Base-by-base conservation (phyloP, 305 asterid species). In the Solanum aculeatissimum region DNA sequence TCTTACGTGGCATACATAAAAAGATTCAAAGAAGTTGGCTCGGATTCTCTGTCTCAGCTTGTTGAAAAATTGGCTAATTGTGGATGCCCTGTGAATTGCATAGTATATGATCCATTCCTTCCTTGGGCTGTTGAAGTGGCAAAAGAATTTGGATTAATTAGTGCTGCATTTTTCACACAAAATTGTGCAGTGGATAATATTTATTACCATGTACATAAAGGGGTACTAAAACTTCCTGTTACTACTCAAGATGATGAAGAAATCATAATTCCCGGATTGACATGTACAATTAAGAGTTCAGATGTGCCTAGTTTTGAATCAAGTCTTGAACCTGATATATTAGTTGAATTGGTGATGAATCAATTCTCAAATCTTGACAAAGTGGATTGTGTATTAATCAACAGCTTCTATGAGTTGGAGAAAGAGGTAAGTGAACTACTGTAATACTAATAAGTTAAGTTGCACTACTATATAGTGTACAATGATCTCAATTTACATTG, bases 161-260 rank as follows among this genome's bases (percentile, higher is more conserved):
- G 63, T 53, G 95, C 92, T 40, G 93, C 88, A 0, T 92, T 92
- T 12, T 91, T 90, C 89, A 91, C 94, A 1, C 93, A 90, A 86
- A 84, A 92, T 18, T 89, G 91, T 90, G 89, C 89, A 32, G 93
- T 92, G 71, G 77, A 81, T 2, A 75, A 72, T 3, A 85, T 92
- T 3, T 91, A 88, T 63, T 78, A 89, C 78, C 87, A 85, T 1
- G 90, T 88, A 1, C 84, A 70, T 10, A 81, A 7, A 2, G 91
- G 91, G 29, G 85, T 83, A 51, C 32, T 90, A 74, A 54, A 81
- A 4, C 38, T 35, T 4, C 38, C 38, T 35, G 6, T 6, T 35
- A 35, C 38, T 35, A 35, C 38, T 35, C 38, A 35, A 35, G 38
- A 35, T 35, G 38, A 35, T 35, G 38, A 35, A 35, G 38, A 35